A percentile compares a stretch with the other conserved stretches of the same genome.
Evolutionary conservation across 768 basidiomycete species (phyloP).

Genomic region (Leccinum aurantiacum): DNA sequence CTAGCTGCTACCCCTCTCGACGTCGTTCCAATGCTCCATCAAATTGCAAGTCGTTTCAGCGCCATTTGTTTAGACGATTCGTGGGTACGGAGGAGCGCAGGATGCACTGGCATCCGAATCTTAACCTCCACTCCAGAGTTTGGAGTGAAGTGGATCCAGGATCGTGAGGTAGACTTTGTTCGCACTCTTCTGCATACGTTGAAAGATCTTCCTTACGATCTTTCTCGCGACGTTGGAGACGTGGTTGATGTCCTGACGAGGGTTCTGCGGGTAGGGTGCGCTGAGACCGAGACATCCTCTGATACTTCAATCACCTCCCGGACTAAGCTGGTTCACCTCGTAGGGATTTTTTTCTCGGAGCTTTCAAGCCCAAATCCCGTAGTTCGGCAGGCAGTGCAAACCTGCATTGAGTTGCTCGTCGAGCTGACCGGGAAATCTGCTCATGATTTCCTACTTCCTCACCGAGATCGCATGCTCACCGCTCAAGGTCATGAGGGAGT

Average conservation of each 20-base stretch:
- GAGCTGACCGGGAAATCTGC: constrained; percentile 69
- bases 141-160: constrained; percentile 75
- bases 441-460: constrained; percentile 76
- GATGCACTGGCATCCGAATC: constrained; percentile 81
- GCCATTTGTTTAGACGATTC: constrained; percentile 88
- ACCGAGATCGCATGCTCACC: constrained; percentile 84
- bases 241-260: constrained; percentile 74
- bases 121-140: constrained; percentile 74
- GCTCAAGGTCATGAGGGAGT: constrained; percentile 29
- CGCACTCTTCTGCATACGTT: constrained; percentile 88
- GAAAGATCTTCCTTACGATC: constrained; percentile 90
- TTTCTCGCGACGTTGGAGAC: constrained; percentile 77
- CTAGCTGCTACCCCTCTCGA: constrained; percentile 51
- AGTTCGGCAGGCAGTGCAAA: constrained; percentile 82
- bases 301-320: constrained; percentile 45
- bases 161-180: constrained; percentile 86
- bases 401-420: constrained; percentile 75
- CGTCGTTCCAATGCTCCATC: constrained; percentile 68
- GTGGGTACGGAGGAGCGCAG: constrained; percentile 88
- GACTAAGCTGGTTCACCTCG: constrained; percentile 63
- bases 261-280: constrained; percentile 62
- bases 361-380: constrained; percentile 82
- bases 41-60: constrained; percentile 79
- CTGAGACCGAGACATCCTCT: constrained; percentile 44
- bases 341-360: constrained; percentile 88